Base-by-base conservation (phyloP, 2,329 filamentous ascomycete genomes). In the Penicillium sp. region DNA sequence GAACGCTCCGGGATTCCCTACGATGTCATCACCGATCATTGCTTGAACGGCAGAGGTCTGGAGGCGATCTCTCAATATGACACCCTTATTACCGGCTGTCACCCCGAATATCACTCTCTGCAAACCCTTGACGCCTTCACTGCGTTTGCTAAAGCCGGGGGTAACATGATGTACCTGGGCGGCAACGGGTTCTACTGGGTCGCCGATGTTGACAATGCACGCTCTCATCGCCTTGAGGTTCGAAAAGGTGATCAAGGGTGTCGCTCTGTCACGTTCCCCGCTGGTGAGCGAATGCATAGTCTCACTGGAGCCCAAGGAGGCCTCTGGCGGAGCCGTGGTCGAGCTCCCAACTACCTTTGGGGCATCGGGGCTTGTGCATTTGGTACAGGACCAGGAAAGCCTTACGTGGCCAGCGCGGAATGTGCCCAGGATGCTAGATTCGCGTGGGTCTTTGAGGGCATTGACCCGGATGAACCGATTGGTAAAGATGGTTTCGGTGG, bases 101-200 rank as follows among this genome's bases (percentile, higher is more conserved):
- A 45, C 30, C 43, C 43, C 2, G 43, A 35, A 26, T 45, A 45
- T 19, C 43, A 45, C 16, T 35, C 30, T 13, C 18, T 45, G 14
- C 4, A n/a, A 16, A 35, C 43, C n/a, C 43, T 45, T 5, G 43
- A 45, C 5, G 13, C 30, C 13, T 35, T 45, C 5, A 19, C 29
- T 29, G 58, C 56, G 11, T 74, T 69, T 53, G 59, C 65, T 30
- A 55, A 52, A 3, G 41, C 46, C 2, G 71, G 73, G 9, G 70
- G 73, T 2, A 68, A 64, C 47, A 51, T 76, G 42, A 69, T 75
- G 67, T 75, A 74, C 48, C 58, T 71, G 7, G 71, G 71, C n/a
- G 71, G 71, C 8, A 74, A 74, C 50, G 70, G 71, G 13, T 74
- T 71, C 59, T 74, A 74, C 58, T 73, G 58, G 58, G 56, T 59